phyloP scores from a whole-genome alignment of 495 filamentous ascomycete genomes.

The Apiosordaria backusii region DNA sequence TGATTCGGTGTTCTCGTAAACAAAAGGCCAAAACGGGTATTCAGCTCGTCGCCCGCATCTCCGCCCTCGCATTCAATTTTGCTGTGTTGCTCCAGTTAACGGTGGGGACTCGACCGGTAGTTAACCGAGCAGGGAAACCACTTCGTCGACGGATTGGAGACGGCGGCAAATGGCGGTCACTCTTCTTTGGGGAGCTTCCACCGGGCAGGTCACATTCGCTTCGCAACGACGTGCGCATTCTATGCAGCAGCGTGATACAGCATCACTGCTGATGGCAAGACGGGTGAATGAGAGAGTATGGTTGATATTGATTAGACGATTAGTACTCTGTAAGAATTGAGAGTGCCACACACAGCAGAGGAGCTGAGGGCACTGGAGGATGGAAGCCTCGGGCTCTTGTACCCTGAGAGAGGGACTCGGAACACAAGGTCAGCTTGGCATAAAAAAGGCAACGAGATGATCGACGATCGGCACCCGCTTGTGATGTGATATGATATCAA shows the following conservation, averaged over 20 bases:
- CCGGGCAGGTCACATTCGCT: slow-evolving; percentile 17
- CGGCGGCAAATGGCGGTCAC: slow-evolving; percentile 21
- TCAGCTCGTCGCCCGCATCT: slow-evolving; percentile 18
- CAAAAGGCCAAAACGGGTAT: slow-evolving; percentile 16
- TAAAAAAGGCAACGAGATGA: background rate
- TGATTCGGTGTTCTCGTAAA: background rate
- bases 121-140: slow-evolving; percentile 33
- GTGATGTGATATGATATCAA: background rate
- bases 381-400: background rate
- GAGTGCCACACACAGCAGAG: too few species aligned
- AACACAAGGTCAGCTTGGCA: background rate
- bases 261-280: background rate
- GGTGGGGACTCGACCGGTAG: slow-evolving; percentile 15
- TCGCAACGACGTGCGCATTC: slow-evolving; percentile 6
- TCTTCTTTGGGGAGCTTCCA: slow-evolving; percentile 13
- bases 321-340: background rate
- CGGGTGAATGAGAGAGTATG: background rate
- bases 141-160: slow-evolving; percentile 22
- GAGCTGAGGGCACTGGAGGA: background rate
- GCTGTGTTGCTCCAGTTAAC: slow-evolving; percentile 15
- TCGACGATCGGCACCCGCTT: background rate
- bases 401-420: background rate
- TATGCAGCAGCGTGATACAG: background rate
- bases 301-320: background rate
- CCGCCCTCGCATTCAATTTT: slow-evolving; percentile 12